Evolutionary conservation across 2,329 filamentous ascomycete species (phyloP).

Genomic region (Aspergillus versicolor): DNA sequence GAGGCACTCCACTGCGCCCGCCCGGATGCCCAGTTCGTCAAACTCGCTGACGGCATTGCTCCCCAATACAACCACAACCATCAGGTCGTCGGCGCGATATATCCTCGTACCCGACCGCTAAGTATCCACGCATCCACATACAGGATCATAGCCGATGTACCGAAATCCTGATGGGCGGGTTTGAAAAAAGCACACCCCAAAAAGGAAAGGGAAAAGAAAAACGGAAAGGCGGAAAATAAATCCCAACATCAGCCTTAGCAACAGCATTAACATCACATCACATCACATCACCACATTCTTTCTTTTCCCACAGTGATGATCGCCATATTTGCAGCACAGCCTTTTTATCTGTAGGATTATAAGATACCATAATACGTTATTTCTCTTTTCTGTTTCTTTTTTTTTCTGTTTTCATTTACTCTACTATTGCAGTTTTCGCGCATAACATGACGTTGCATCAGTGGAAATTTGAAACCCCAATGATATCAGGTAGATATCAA

Average conservation of each 20-base stretch:
- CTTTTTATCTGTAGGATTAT: constrained; percentile 10
- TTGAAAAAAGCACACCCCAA: not conserved
- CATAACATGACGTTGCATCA: not conserved
- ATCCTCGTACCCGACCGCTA: constrained; percentile 38
- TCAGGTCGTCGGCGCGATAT: constrained; percentile 35
- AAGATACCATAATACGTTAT: constrained; percentile 6
- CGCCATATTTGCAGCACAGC: not conserved
- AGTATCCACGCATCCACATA: constrained; percentile 43
- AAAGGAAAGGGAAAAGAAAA: too few relatives aligned
- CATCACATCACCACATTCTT: not conserved
- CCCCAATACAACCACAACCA: constrained; percentile 32
- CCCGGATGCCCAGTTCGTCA: constrained; percentile 59
- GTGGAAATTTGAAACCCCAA: constrained; percentile 2
- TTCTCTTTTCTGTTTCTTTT: not conserved
- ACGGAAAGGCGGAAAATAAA: not conserved
- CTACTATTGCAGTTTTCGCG: not conserved
- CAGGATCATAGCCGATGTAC: constrained; percentile 41
- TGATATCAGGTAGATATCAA: not conserved
- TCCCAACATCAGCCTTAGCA: not conserved
- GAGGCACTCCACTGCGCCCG: constrained; percentile 59
- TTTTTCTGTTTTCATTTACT: not conserved
- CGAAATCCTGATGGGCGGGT: constrained; percentile 23
- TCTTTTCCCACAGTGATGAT: not conserved
- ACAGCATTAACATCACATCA: not conserved
- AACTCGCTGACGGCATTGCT: constrained; percentile 65